These are phyloP conservation scores for Zanthoxylum bungeanum DNA, from an alignment of 345 rosid genomes.

Conservation along the genomic window DNA sequence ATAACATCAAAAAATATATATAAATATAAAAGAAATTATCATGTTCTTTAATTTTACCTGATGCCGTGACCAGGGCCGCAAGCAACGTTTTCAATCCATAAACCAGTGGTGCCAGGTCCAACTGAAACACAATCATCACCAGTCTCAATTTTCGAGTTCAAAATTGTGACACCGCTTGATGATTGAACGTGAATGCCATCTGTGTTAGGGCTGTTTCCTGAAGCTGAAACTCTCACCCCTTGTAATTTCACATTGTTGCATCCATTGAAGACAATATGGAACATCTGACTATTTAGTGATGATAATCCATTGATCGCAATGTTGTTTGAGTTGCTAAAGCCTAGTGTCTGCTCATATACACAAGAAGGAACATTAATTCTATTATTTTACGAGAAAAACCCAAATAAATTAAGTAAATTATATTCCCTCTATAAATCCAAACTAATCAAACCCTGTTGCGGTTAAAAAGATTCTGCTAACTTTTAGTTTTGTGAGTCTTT, in stretches of 20 bases:
- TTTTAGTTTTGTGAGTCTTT: too few species aligned
- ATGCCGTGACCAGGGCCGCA: slow-evolving; percentile 90
- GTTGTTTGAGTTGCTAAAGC: slow-evolving; percentile 50
- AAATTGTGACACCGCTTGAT: slow-evolving; percentile 39
- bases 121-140: slow-evolving; percentile 76
- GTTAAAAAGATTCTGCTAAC: too few species aligned
- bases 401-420: too few species aligned
- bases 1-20: background rate
- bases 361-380: background rate
- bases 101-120: slow-evolving; percentile 56
- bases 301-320: slow-evolving; percentile 43
- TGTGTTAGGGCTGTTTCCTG: slow-evolving; percentile 70
- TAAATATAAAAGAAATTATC: background rate
- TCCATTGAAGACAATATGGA: slow-evolving; percentile 51
- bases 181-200: slow-evolving; percentile 69
- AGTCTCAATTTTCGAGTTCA: slow-evolving; percentile 41
- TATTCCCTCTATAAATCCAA: background rate
- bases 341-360: slow-evolving; percentile 35
- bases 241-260: slow-evolving; percentile 53
- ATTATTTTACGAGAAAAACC: background rate
- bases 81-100: slow-evolving; percentile 50
- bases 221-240: slow-evolving; percentile 44
- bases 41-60: slow-evolving; percentile 5
- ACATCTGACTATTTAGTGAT: slow-evolving; percentile 62
- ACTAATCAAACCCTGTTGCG: too few species aligned